Percentiles rank a stretch among this genome's conserved stretches.
phyloP scores from a whole-genome alignment of 345 rosid genomes.

The Eutrema yunnanense region DNA sequence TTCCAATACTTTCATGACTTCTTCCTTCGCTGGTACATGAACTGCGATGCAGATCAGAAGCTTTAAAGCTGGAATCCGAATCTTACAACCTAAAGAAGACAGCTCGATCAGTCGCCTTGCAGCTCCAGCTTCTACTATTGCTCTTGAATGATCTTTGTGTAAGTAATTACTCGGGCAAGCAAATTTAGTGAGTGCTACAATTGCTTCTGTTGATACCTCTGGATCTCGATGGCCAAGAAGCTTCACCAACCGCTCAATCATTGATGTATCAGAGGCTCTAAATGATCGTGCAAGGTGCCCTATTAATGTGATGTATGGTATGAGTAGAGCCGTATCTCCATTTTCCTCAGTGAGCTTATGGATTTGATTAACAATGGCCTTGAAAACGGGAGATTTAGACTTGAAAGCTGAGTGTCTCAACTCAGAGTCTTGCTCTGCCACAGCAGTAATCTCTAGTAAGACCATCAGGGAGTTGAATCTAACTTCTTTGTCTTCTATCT shows the following conservation, averaged over 20 bases:
- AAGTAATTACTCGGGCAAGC: conserved; percentile 65
- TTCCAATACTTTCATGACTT: conserved; percentile 44
- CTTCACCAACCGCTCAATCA: conserved; percentile 65
- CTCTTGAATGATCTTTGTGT: conserved; percentile 68
- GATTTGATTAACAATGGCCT: conserved; percentile 65
- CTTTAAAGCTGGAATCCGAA: conserved; percentile 46
- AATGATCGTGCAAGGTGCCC: conserved; percentile 89
- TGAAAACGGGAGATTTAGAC: conserved; percentile 66
- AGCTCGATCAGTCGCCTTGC: conserved; percentile 66
- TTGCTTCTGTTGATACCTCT: conserved; percentile 52
- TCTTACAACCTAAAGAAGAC: conserved; percentile 54
- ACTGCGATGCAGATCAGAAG: not conserved
- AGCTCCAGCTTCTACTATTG: conserved; percentile 65
- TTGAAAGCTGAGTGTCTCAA: conserved; percentile 77
- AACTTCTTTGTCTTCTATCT: conserved; percentile 57
- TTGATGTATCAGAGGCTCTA: conserved; percentile 68
- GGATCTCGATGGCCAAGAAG: conserved; percentile 69
- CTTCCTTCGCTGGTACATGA: conserved; percentile 71
- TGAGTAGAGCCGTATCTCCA: conserved; percentile 48
- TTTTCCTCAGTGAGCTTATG: conserved; percentile 45
- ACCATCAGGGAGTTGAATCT: conserved; percentile 66
- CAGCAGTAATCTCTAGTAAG: conserved; percentile 64
- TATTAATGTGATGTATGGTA: conserved; percentile 57
- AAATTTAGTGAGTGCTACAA: conserved; percentile 65
- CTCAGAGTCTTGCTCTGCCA: conserved; percentile 64